phyloP scores from a whole-genome alignment of 345 rosid species.

The Eucalyptus cloeziana region DNA sequence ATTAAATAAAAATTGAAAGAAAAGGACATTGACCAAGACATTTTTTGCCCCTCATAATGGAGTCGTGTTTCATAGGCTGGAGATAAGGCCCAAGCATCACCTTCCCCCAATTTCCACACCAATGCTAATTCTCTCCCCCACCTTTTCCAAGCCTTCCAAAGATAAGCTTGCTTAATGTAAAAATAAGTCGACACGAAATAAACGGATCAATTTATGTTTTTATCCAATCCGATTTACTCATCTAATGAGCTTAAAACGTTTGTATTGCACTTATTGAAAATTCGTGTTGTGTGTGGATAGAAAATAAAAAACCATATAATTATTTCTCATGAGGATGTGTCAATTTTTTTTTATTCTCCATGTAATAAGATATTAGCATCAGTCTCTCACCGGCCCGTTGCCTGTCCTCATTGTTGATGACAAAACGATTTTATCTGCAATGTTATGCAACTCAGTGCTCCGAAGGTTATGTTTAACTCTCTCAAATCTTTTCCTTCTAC shows the following conservation, averaged over 20 bases:
- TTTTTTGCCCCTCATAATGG: no score
- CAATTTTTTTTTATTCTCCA: background rate
- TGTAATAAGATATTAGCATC: background rate
- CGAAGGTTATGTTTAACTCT: no score
- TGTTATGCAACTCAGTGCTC: no score
- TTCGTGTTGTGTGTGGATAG: background rate
- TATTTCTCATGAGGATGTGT: fast-evolving
- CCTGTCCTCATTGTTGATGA: fast-evolving
- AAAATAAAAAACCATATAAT: background rate
- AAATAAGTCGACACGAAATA: no score
- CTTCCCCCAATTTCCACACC: no score
- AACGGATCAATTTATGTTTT: no score
- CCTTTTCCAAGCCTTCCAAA: background rate
- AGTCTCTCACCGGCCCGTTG: fast-evolving
- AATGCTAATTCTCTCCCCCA: background rate
- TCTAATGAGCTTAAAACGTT: no score
- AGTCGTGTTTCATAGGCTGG: background rate
- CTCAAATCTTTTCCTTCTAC: no score
- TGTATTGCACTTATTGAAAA: background rate
- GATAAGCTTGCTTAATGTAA: no score
- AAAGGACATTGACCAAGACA: background rate
- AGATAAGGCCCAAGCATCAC: no score
- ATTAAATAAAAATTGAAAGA: no score
- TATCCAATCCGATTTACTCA: background rate
- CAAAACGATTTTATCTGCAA: no score